Percentiles rank a stretch among this genome's conserved stretches.
Conservation (phyloP, 2,329 filamentous ascomycete species). For the Chaetomium globosum region DNA sequence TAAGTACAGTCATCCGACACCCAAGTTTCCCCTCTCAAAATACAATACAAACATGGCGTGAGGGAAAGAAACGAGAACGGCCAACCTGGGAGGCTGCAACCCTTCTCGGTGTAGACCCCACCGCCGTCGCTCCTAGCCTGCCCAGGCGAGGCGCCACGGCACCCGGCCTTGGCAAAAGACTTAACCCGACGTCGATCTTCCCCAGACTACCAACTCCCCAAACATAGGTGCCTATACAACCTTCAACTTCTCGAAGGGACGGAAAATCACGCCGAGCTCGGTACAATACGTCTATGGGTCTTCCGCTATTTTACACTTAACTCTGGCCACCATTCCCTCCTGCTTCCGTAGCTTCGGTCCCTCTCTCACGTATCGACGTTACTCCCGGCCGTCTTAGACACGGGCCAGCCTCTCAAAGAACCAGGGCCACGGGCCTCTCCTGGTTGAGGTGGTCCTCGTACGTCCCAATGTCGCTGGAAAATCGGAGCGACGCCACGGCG, state of each 20-base stretch:
- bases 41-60: too few relatives aligned
- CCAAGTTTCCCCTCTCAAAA: too few relatives aligned
- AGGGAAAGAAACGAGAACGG: too few relatives aligned
- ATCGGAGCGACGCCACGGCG: slow-evolving; percentile 3
- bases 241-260: neutral
- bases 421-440: neutral
- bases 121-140: too few relatives aligned
- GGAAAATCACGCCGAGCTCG: neutral
- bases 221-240: neutral
- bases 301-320: neutral
- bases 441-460: neutral
- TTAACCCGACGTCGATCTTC: neutral
- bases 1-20: too few relatives aligned
- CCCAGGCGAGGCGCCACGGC: too few relatives aligned
- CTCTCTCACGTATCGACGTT: neutral
- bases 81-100: too few relatives aligned
- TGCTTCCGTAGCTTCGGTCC: neutral
- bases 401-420: neutral
- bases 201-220: neutral
- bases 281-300: neutral
- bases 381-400: neutral
- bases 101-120: too few relatives aligned
- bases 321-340: neutral
- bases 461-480: neutral
- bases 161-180: neutral